These are phyloP conservation scores for Platanthera guangdongensis DNA, from an alignment of 106 monocot species.

Conservation along the genomic window DNA sequence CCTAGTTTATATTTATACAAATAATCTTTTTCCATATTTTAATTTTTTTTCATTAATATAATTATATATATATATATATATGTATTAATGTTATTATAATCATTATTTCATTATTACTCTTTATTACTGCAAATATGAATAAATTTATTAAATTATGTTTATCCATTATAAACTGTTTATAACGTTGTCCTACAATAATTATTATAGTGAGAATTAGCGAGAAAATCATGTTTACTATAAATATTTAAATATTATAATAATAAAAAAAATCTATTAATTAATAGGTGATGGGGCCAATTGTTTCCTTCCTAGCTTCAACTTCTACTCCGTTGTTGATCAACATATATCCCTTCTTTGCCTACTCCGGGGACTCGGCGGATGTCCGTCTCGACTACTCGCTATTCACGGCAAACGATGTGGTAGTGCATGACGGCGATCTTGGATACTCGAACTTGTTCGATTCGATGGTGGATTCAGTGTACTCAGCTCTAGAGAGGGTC, in stretches of 20 bases:
- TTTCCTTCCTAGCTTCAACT: neutral
- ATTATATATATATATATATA: too few species aligned
- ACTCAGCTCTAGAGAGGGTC: constrained; percentile 6
- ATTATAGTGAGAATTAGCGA: neutral
- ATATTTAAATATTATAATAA: neutral
- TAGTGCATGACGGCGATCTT: constrained; percentile 15
- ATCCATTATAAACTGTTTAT: too few species aligned
- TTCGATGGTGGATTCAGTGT: constrained; percentile 14
- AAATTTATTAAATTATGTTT: too few species aligned
- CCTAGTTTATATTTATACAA: too few species aligned
- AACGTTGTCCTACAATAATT: too few species aligned
- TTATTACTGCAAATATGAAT: neutral
- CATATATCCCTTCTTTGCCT: constrained; percentile 20
- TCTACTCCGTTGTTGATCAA: constrained; percentile 10
- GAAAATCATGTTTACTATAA: neutral
- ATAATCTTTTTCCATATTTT: too few species aligned
- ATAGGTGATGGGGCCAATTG: neutral
- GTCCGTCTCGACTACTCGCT: constrained; percentile 14
- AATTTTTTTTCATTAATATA: too few species aligned
- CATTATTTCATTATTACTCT: neutral
- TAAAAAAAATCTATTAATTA: neutral
- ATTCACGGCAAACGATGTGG: neutral
- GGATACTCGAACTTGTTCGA: constrained; percentile 23
- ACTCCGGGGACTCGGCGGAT: neutral
- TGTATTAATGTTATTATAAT: too few species aligned